Conservation (phyloP, 345 rosid species). For the Hypericum perforatum region DNA sequence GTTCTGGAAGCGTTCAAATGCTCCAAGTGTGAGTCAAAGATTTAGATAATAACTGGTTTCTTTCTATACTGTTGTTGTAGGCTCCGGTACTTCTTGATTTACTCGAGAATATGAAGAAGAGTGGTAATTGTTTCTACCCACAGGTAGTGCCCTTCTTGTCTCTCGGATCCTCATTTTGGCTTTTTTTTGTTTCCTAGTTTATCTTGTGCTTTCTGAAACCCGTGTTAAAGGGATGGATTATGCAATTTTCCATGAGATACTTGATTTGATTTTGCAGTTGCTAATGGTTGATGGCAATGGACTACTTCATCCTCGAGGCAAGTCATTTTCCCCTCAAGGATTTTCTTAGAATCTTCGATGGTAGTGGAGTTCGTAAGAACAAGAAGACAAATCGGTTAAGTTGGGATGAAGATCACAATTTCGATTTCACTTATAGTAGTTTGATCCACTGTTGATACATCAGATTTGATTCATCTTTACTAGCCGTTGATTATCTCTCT, state of each 20-base stretch:
- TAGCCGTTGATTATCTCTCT: too few species aligned
- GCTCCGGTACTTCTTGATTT: slow-evolving; percentile 59
- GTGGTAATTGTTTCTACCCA: slow-evolving; percentile 42
- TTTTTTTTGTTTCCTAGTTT: not conserved
- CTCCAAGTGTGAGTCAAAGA: too few species aligned
- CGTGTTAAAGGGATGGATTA: not conserved
- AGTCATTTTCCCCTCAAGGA: slow-evolving; percentile 9
- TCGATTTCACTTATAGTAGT: not conserved
- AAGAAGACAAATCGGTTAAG: too few species aligned
- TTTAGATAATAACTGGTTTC: too few species aligned
- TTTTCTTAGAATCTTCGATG: not conserved
- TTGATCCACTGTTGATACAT: too few species aligned
- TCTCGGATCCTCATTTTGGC: not conserved
- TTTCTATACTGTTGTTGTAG: slow-evolving; percentile 22
- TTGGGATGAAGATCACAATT: not conserved
- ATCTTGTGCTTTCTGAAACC: not conserved
- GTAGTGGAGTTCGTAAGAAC: not conserved
- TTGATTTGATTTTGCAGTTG: slow-evolving; percentile 31
- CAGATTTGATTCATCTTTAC: too few species aligned
- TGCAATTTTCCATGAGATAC: not conserved
- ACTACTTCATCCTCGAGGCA: slow-evolving; percentile 90
- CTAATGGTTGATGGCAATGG: slow-evolving; percentile 91
- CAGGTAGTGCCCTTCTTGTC: slow-evolving; percentile 36
- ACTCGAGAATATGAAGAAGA: slow-evolving; percentile 51
- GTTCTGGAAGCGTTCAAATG: not conserved